These are phyloP conservation scores for Aureobasidium melanogenum DNA, from an alignment of 2,329 filamentous ascomycete species.

Conservation along the genomic window DNA sequence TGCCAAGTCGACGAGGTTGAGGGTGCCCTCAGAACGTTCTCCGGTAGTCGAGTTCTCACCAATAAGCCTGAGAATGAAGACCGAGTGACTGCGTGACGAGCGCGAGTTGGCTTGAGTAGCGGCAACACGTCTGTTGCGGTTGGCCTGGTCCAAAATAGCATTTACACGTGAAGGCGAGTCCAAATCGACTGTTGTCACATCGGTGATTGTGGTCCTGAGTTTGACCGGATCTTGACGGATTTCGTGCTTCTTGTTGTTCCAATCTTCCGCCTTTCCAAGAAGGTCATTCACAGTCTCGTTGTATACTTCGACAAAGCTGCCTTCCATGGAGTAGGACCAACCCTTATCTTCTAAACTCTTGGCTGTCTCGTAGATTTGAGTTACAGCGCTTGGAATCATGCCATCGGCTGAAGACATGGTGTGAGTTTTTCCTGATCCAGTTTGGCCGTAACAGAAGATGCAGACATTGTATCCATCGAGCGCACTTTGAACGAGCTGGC, in stretches of 20 bases:
- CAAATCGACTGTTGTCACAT: slow-evolving; percentile 67
- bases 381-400: slow-evolving; percentile 89
- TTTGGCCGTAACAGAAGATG: slow-evolving; percentile 98
- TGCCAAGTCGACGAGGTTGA: slow-evolving; percentile 92
- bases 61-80: slow-evolving; percentile 74
- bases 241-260: slow-evolving; percentile 76
- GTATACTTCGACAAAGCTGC: slow-evolving; percentile 94
- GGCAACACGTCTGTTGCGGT: slow-evolving; percentile 81
- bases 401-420: slow-evolving; percentile 89
- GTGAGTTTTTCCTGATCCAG: slow-evolving; percentile 90
- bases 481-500: slow-evolving; percentile 90
- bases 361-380: slow-evolving; percentile 88
- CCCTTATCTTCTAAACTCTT: slow-evolving; percentile 78
- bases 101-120: slow-evolving; percentile 97
- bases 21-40: slow-evolving; percentile 80
- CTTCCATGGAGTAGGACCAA: slow-evolving; percentile 91
- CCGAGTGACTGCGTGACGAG: slow-evolving; percentile 87
- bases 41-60: slow-evolving; percentile 64
- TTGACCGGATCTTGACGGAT: slow-evolving; percentile 77
- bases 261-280: slow-evolving; percentile 60
- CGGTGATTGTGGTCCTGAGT: slow-evolving; percentile 73
- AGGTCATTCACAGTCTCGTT: slow-evolving; percentile 95
- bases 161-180: slow-evolving; percentile 75
- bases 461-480: slow-evolving; percentile 97
- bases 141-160: slow-evolving; percentile 67